Evolutionary conservation across 2,329 filamentous ascomycete genomes (phyloP).

Genomic region (Alternaria hordeiaustralica): DNA sequence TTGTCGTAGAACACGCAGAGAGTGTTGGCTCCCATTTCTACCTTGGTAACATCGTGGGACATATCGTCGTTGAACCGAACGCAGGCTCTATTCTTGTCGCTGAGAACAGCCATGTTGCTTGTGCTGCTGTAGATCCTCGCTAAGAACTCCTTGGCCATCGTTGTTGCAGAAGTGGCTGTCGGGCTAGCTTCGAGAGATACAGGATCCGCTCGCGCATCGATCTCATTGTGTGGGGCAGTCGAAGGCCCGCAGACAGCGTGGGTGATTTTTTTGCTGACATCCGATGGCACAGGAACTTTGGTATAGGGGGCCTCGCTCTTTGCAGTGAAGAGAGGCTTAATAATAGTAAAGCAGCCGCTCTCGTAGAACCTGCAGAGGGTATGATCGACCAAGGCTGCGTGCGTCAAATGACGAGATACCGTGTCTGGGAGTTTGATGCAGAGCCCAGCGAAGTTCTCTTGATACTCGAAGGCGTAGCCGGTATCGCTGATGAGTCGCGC

Average conservation of each 20-base stretch:
- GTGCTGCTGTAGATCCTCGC: not conserved
- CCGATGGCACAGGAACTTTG: not conserved
- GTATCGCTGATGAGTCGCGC: not conserved
- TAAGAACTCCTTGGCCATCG: not conserved
- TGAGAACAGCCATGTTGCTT: not conserved
- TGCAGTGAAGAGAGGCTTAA: not conserved
- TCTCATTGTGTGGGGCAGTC: not conserved
- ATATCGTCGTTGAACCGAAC: not conserved
- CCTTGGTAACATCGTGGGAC: too few species aligned
- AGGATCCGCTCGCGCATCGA: not conserved
- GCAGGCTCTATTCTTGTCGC: not conserved
- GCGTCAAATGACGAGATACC: not conserved
- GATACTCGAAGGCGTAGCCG: not conserved
- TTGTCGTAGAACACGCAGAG: not conserved
- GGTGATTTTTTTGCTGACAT: not conserved
- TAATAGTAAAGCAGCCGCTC: not conserved
- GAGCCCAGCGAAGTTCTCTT: not conserved
- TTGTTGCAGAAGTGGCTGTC: not conserved
- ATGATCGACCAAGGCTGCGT: not conserved
- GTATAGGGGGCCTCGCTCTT: not conserved
- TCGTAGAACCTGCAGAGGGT: not conserved
- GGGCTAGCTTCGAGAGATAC: not conserved
- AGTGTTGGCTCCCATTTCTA: not conserved
- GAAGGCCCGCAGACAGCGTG: not conserved
- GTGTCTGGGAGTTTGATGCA: not conserved